These are phyloP conservation scores for Pisolithus albus DNA, from an alignment of 768 basidiomycete species.

Conservation along the genomic window DNA sequence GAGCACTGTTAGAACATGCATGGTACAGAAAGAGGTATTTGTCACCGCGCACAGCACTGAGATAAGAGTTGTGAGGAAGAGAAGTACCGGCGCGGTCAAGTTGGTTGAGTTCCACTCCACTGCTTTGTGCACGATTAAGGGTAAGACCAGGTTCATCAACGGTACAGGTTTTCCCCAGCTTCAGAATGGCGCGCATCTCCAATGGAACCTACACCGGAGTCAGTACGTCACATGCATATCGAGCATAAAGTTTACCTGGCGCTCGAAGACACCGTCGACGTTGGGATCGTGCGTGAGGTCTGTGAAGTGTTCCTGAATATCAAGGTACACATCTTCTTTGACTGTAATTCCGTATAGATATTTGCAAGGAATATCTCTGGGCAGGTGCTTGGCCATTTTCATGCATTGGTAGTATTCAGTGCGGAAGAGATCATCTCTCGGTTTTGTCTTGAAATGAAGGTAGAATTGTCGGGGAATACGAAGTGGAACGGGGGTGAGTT, in stretches of 20 bases:
- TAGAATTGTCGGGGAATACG: constrained; percentile 91
- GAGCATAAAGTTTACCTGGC: constrained; percentile 52
- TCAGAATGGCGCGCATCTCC: constrained; percentile 70
- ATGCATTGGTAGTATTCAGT: constrained; percentile 63
- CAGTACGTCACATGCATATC: background rate
- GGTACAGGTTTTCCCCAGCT: constrained; percentile 77
- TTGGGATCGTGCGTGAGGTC: constrained; percentile 90
- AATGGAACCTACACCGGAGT: constrained; percentile 60
- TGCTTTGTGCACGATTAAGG: constrained; percentile 73
- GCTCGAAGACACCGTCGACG: constrained; percentile 91
- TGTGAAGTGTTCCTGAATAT: constrained; percentile 86
- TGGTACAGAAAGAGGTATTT: constrained; percentile 90
- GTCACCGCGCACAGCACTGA: constrained; percentile 59
- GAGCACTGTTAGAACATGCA: constrained; percentile 61
- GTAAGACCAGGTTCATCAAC: constrained; percentile 61
- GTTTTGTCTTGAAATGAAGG: constrained; percentile 73
- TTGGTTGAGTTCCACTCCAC: constrained; percentile 78
- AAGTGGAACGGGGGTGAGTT: constrained; percentile 73
- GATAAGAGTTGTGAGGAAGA: constrained; percentile 60
- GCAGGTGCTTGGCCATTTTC: constrained; percentile 70
- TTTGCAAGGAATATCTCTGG: constrained; percentile 65
- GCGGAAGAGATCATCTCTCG: constrained; percentile 61
- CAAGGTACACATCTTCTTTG: constrained; percentile 75
- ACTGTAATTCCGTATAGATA: constrained; percentile 82
- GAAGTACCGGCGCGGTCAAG: constrained; percentile 58